A percentile compares a stretch with the other conserved stretches of the same genome.
Conservation (phyloP, 148 eudicot genomes). For the Mesembryanthemum crystallinum region DNA sequence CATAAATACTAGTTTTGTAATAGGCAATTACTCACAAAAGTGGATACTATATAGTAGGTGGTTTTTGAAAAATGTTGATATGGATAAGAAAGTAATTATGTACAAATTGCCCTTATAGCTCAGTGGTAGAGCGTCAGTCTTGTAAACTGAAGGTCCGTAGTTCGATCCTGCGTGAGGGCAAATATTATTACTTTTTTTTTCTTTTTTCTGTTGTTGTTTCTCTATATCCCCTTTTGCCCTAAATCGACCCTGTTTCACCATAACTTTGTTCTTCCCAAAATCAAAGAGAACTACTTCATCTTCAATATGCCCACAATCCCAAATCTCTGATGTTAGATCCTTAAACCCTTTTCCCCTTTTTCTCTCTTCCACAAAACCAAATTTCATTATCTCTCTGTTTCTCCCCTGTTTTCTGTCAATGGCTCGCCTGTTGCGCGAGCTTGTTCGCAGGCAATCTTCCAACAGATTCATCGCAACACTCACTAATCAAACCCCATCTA, state of each 20-base stretch:
- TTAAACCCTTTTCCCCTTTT: not conserved
- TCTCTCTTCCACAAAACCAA: no score
- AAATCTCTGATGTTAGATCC: not conserved
- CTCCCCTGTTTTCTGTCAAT: not conserved
- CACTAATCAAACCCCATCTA: constrained; percentile 20
- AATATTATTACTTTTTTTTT: no score
- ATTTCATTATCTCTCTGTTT: not conserved
- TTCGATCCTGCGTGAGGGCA: constrained; percentile 58
- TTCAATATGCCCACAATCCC: constrained; percentile 1
- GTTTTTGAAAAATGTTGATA: no score
- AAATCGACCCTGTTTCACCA: not conserved
- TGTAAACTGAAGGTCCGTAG: constrained; percentile 57
- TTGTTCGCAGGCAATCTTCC: constrained; percentile 26
- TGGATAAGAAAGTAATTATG: no score
- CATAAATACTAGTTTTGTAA: no score
- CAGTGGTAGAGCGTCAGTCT: constrained; percentile 62
- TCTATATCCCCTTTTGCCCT: no score
- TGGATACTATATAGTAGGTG: no score
- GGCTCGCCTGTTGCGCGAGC: constrained; percentile 31
- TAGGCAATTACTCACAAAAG: no score
- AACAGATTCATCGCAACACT: constrained; percentile 23
- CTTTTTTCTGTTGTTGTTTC: no score
- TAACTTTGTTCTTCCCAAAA: not conserved
- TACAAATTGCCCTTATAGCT: constrained; percentile 38
- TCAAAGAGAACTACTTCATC: not conserved